These are phyloP conservation scores for Paxillus involutus DNA, from an alignment of 768 basidiomycete species.

Conservation along the genomic window DNA sequence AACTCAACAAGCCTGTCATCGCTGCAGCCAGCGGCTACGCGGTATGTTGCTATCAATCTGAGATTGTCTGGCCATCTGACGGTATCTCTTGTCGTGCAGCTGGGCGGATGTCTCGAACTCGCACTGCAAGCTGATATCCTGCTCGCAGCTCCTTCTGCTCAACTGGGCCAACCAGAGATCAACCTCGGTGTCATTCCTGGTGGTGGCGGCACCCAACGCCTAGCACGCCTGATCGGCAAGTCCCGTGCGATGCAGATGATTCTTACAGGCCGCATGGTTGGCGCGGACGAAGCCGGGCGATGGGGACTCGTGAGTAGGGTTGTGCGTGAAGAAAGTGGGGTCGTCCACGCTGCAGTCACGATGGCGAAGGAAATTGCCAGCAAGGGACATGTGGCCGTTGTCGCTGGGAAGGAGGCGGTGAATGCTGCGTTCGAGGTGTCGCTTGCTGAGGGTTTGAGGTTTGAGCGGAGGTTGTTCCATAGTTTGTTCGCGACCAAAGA, in stretches of 20 bases:
- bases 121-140: slow-evolving; percentile 97
- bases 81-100: slow-evolving; percentile 43
- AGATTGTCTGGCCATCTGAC: neutral
- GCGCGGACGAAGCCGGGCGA: slow-evolving; percentile 76
- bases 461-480: slow-evolving; percentile 91
- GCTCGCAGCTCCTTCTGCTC: slow-evolving; percentile 84
- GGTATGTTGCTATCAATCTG: slow-evolving; percentile 42
- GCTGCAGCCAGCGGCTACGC: slow-evolving; percentile 96
- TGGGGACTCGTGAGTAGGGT: slow-evolving; percentile 86
- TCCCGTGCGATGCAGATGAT: slow-evolving; percentile 93
- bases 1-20: slow-evolving; percentile 88
- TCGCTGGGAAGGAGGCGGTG: slow-evolving; percentile 91
- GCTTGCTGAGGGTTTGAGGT: slow-evolving; percentile 78
- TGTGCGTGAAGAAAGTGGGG: slow-evolving; percentile 74
- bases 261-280: slow-evolving; percentile 81
- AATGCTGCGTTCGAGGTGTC: slow-evolving; percentile 88
- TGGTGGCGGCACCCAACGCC: slow-evolving; percentile 90
- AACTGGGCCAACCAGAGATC: slow-evolving; percentile 99
- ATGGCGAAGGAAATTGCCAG: slow-evolving; percentile 77
- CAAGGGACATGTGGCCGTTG: slow-evolving; percentile 75
- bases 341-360: slow-evolving; percentile 83
- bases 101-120: slow-evolving; percentile 96
- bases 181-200: slow-evolving; percentile 95
- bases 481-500: slow-evolving; percentile 89
- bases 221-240: slow-evolving; percentile 85